Conservation (phyloP, 768 basidiomycete genomes). For the Agrocybe chaxingu region DNA sequence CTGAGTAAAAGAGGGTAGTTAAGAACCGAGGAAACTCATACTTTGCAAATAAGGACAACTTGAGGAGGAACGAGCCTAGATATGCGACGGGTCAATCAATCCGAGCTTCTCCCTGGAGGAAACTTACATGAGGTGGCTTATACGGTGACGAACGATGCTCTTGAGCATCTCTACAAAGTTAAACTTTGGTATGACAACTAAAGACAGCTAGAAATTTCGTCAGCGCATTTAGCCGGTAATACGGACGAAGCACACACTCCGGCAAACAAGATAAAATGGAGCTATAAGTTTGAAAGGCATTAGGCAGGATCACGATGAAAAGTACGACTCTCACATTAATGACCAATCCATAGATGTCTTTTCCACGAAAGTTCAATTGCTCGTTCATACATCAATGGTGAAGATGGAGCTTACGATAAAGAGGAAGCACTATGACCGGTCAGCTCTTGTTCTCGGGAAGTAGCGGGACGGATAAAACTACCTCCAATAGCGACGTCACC, state of each 20-base stretch:
- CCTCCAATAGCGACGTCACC: constrained; percentile 63
- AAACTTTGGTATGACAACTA: constrained; percentile 64
- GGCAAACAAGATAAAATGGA: constrained; percentile 55
- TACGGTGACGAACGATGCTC: constrained; percentile 55
- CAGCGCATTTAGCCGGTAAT: neutral
- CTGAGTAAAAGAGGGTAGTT: neutral
- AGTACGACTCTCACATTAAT: constrained; percentile 40
- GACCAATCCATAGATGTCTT: constrained; percentile 65
- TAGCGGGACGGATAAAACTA: constrained; percentile 20
- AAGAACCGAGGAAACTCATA: constrained; percentile 11
- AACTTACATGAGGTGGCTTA: constrained; percentile 50
- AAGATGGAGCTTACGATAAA: constrained; percentile 48
- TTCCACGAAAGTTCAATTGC: neutral
- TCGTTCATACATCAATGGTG: neutral
- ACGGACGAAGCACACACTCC: constrained; percentile 35
- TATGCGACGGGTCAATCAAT: neutral
- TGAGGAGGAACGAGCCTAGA: constrained; percentile 55
- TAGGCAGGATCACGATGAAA: neutral
- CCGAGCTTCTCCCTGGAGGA: neutral
- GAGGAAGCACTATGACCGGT: constrained; percentile 43
- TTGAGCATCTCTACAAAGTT: constrained; percentile 58
- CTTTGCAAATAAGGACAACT: constrained; percentile 56
- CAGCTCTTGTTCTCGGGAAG: neutral
- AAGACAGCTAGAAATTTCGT: constrained; percentile 32
- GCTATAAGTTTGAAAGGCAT: constrained; percentile 25